These are phyloP conservation scores for Petrea volubilis DNA, from an alignment of 257 asterid species.

Conservation along the genomic window DNA sequence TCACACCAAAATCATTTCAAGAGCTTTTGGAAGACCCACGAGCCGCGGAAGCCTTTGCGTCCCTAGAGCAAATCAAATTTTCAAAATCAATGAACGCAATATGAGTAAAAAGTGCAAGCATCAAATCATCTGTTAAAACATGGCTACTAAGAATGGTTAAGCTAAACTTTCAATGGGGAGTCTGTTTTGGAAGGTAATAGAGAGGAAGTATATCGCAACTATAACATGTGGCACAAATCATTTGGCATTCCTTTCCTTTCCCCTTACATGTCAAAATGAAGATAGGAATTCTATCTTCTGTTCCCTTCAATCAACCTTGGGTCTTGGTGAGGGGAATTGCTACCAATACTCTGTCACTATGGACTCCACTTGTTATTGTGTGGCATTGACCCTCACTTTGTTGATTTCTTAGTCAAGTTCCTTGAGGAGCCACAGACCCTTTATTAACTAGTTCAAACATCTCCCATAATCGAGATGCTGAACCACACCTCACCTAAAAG, in stretches of 20 bases:
- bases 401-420: too few species aligned
- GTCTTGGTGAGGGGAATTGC: not conserved
- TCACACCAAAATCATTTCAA: slow-evolving; percentile 57
- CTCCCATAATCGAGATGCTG: too few species aligned
- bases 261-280: not conserved
- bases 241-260: not conserved
- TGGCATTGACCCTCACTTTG: too few species aligned
- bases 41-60: slow-evolving; percentile 71
- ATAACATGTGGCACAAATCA: not conserved
- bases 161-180: not conserved
- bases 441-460: too few species aligned
- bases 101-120: slow-evolving; percentile 20
- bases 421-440: too few species aligned
- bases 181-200: not conserved
- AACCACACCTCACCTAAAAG: too few species aligned
- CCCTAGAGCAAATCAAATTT: slow-evolving; percentile 34
- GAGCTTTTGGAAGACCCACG: slow-evolving; percentile 59
- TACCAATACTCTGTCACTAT: too few species aligned
- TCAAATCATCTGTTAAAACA: slow-evolving; percentile 12
- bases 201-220: too few species aligned
- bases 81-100: not conserved
- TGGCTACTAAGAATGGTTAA: not conserved
- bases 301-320: not conserved
- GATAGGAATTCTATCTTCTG: not conserved
- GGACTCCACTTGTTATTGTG: too few species aligned